Evolutionary conservation across 768 basidiomycete species (phyloP), one percentile per base, ranked within the genome.

Genomic region (Trametes coccinea): DNA sequence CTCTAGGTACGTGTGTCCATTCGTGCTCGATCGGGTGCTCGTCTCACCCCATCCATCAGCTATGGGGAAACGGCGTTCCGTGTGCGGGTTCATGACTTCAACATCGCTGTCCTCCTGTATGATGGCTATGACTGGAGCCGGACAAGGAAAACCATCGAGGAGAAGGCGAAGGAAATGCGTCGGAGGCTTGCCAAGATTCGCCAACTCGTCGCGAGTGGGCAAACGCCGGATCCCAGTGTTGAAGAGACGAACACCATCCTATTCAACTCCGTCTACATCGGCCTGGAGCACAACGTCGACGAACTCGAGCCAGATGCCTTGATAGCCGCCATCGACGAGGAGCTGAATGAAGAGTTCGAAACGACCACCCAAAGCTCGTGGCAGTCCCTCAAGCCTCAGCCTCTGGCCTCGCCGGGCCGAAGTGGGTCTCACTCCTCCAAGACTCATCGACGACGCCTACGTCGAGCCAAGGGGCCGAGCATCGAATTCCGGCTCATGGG

Each of bases 201-300:
- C 34, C 96, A 98, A 73, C 81, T 99, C 3, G 85, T 98, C 13
- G 93, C 95, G 4, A 88, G 80, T 41, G 97, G 97, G 9, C 96
- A 98, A 70, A 82, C 82, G 1, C 87, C 93, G 40, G 93, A 96
- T 62, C 84, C 89, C 16, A 84, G 79, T 54, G 77, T 87, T 14
- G 92, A 92, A 67, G 76, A 80, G 31, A 89, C 89, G 5, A 87
- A 87, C 66, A 77, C 90, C 2, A 79, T 90, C 5, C 81, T 98
- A 22, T 97, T 95, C 80, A 97, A 98, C 71, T 98, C 95, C 0
- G 85, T 97, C 40, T 92, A 95, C 68, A 89, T 98, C 58, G 95
- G 96, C 31, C 78, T 98, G n/a, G 86, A 90, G 33, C 84, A 88
- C 64, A 88, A 92, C 56, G 73, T 84, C 13, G 88, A 90, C 51